phyloP scores from a whole-genome alignment of 2,329 filamentous ascomycete species.

The Magnaporthales sp. region DNA sequence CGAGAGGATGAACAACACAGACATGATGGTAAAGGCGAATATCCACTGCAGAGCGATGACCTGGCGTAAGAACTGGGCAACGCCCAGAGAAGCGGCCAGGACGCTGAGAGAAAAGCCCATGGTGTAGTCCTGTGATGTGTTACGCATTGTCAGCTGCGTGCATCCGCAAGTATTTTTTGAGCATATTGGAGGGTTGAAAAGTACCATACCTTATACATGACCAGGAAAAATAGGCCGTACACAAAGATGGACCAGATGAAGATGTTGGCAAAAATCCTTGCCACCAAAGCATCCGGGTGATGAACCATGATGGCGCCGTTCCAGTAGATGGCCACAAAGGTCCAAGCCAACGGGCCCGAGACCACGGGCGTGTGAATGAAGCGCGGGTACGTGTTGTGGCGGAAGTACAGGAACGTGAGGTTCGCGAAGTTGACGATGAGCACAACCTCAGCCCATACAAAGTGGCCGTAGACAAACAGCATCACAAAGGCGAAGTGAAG shows the following conservation, averaged over 20 bases:
- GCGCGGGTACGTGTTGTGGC: conserved; percentile 60
- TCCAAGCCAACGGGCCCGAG: conserved; percentile 76
- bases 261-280: conserved; percentile 76
- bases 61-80: conserved; percentile 67
- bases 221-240: conserved; percentile 69
- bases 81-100: conserved; percentile 64
- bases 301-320: conserved; percentile 75
- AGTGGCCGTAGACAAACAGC: conserved; percentile 70
- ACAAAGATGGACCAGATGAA: conserved; percentile 78
- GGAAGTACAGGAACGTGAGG: conserved; percentile 70
- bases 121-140: conserved; percentile 49
- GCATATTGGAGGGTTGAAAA: neutral
- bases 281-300: conserved; percentile 55
- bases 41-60: conserved; percentile 83
- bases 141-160: neutral
- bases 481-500: conserved; percentile 75
- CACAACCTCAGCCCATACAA: conserved; percentile 67
- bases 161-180: neutral
- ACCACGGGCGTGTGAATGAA: conserved; percentile 71
- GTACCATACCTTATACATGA: conserved; percentile 54
- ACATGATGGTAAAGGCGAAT: conserved; percentile 80
- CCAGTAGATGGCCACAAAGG: conserved; percentile 81
- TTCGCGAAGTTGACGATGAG: conserved; percentile 78
- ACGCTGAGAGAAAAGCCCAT: conserved; percentile 74
- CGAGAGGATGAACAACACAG: conserved; percentile 61